These are phyloP conservation scores for Triticum aestivum DNA, from an alignment of 176 grass and related monocot species.

Conservation along the genomic window IWGSC_CS_RefSeq_v2.1 NC_057798.1:447742331-447742830, in stretches of 20 bases:
- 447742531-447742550: neutral
- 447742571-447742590: constrained; percentile 37
- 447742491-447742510: neutral
- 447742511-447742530: neutral
- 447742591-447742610: constrained; percentile 53
- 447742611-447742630: constrained; percentile 46
- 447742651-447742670: constrained; percentile 82
- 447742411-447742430: neutral
- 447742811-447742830: constrained; percentile 94
- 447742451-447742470: neutral
- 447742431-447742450: constrained; percentile 28
- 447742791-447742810: constrained; percentile 83
- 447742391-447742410: neutral
- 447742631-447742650: constrained; percentile 76
- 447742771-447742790: constrained; percentile 59
- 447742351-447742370: neutral
- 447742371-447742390: neutral
- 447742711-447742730: neutral
- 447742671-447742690: constrained; percentile 57
- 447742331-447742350: constrained; percentile 38
- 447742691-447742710: neutral
- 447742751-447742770: constrained; percentile 7
- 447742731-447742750: neutral
- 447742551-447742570: constrained; percentile 1
- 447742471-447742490: neutral